A percentile compares a stretch with the other conserved stretches of the same genome.
Conservation (phyloP, 2,329 filamentous ascomycete species). For the Penicillium sp. region DNA sequence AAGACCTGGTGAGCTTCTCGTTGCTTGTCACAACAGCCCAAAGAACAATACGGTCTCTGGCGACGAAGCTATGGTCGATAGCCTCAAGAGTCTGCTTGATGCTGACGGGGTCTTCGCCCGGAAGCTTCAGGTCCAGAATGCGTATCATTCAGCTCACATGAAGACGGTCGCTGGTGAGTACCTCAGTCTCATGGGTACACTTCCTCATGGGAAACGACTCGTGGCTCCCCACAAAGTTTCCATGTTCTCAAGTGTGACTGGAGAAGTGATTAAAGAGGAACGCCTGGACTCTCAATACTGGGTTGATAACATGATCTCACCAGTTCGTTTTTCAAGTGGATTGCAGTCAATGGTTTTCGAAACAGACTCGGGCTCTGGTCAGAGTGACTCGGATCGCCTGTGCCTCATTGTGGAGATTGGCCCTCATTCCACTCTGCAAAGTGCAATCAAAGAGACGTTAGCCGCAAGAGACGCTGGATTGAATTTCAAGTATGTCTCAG, state of each 20-base stretch:
- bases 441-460: slow-evolving; percentile 30
- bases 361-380: neutral
- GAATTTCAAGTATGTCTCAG: slow-evolving; percentile 23
- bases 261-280: slow-evolving; percentile 15
- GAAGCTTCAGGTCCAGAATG: slow-evolving; percentile 31
- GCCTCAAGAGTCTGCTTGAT: slow-evolving; percentile 23
- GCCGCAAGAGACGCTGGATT: slow-evolving; percentile 1
- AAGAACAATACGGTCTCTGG: slow-evolving; percentile 31
- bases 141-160: slow-evolving; percentile 36
- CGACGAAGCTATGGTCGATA: slow-evolving; percentile 27
- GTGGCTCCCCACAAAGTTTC: slow-evolving; percentile 14
- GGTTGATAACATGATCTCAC: slow-evolving; percentile 35
- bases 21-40: slow-evolving; percentile 33
- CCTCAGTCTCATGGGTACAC: slow-evolving; percentile 20
- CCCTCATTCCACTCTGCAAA: slow-evolving; percentile 32
- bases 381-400: neutral
- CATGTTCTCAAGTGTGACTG: slow-evolving; percentile 31
- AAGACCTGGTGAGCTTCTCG: slow-evolving; percentile 21
- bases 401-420: slow-evolving; percentile 34
- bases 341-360: slow-evolving; percentile 17
- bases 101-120: slow-evolving; percentile 28
- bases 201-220: slow-evolving; percentile 13
- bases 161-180: slow-evolving; percentile 27
- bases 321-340: slow-evolving; percentile 29
- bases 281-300: slow-evolving; percentile 27